A percentile compares a stretch with the other conserved stretches of the same genome.
Evolutionary conservation across 2,329 filamentous ascomycete genomes (phyloP).

Genomic region (Pestalotiopsis fici): DNA sequence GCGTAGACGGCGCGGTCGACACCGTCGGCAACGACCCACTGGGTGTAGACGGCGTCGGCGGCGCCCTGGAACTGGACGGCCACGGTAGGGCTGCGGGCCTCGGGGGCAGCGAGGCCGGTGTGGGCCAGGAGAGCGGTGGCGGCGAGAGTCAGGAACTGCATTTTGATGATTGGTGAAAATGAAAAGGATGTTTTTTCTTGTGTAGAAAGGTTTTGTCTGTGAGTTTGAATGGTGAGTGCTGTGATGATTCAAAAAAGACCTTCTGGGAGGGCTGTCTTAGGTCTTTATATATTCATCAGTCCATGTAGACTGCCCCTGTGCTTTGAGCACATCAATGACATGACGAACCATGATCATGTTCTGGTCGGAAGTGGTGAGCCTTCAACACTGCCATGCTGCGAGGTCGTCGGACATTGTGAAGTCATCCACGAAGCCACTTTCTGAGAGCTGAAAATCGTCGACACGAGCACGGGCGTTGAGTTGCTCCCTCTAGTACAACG

Average conservation of each 20-base stretch:
- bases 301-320: not conserved
- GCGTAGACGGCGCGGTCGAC: not conserved
- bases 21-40: not conserved
- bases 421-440: not conserved
- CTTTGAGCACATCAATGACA: not conserved
- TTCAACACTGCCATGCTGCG: not conserved
- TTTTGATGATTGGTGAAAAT: slow-evolving; percentile 1
- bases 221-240: not conserved
- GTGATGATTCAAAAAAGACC: not conserved
- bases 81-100: not conserved
- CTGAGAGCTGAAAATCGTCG: not conserved
- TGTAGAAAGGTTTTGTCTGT: not conserved
- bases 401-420: not conserved
- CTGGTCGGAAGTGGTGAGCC: not conserved
- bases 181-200: not conserved
- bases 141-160: slow-evolving; percentile 4
- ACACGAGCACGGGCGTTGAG: not conserved
- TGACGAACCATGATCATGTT: not conserved
- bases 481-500: not conserved
- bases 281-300: not conserved
- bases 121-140: not conserved
- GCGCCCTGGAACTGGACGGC: slow-evolving; percentile 2
- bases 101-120: slow-evolving; percentile 8
- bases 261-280: not conserved
- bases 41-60: not conserved